Base-by-base conservation (phyloP, 1,284 basidiomycete species). In the Ceratobasidium sp. region DNA sequence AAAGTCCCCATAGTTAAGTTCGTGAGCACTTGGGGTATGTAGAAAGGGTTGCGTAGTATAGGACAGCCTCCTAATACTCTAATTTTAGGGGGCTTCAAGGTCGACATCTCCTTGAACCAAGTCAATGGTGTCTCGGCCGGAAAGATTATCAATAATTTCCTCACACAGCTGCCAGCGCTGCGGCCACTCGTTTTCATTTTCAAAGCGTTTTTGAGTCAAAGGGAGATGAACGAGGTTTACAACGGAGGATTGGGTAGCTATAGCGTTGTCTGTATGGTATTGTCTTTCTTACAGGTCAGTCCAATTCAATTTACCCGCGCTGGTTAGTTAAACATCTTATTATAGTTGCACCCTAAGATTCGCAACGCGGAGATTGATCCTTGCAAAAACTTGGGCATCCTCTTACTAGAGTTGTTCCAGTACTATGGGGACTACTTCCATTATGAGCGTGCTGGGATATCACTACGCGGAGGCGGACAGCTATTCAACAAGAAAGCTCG, bases 321-420 rank as follows among this genome's bases (percentile, higher is more conserved):
- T 14, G 46, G 42, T 19, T 23, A 19, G 39, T 27, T 64, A 21
- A 60, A 16, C 9, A 13, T 16, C 41, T 19, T 36, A 44, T 16
- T 25, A 33, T 72, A 83, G 82, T 89, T 98, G 81, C 96, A 99
- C 77, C 97, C 96, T 0, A 97, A 96, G 77, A 86, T 99, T 71
- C 87, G 96, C 47, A 79, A 87, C 60, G 89, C 87, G 0, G 93
- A 96, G 77, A 93, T 99, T 47, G 87, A 95, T 73, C 86, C 95
- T 0, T 85, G 86, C 71, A 81, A 85, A 73, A 99, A 98, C 76
- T 82, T 99, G 11, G 96, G 96, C 1, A 90, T 95, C 4, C 81
- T 99, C 46, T 83, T 98, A 30, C 85, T 98, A 80, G 96, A 99
- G 77, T 95, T 98, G 76, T 95, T 99, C 74, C 95, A 99, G 81